phyloP scores from a whole-genome alignment of 2,329 filamentous ascomycete genomes.

The Bretziella fagacearum region DNA sequence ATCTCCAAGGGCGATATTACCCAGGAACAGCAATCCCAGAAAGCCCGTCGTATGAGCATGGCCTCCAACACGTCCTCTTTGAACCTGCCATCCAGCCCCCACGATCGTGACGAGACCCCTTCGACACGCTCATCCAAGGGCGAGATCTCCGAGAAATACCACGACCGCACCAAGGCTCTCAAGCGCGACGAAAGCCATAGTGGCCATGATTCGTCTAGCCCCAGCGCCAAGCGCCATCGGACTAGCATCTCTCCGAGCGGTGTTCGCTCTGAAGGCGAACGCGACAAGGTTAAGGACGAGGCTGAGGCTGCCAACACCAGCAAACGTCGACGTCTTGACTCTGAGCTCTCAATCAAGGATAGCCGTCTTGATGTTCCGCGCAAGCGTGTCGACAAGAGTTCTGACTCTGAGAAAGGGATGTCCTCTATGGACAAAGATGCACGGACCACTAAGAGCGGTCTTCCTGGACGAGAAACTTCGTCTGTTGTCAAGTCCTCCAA shows the following conservation, averaged over 20 bases:
- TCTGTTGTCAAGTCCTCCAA: slow-evolving; percentile 13
- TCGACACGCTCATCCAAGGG: slow-evolving; percentile 29
- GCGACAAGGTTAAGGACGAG: slow-evolving; percentile 31
- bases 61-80: slow-evolving; percentile 36
- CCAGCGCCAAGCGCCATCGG: no score
- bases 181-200: slow-evolving; percentile 43
- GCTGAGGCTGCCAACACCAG: slow-evolving; percentile 33
- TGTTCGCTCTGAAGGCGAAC: slow-evolving; percentile 25
- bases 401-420: neutral
- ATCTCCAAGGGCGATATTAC: slow-evolving; percentile 46
- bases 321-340: slow-evolving; percentile 42
- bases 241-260: slow-evolving; percentile 41
- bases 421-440: slow-evolving; percentile 21
- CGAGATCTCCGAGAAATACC: slow-evolving; percentile 28
- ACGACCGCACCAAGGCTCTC: slow-evolving; percentile 42
- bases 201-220: slow-evolving; percentile 31
- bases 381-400: slow-evolving; percentile 20
- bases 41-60: slow-evolving; percentile 41
- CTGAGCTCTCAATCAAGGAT: slow-evolving; percentile 29
- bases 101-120: slow-evolving; percentile 32
- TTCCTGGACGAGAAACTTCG: slow-evolving; percentile 9
- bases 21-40: slow-evolving; percentile 31
- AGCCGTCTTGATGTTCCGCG: neutral
- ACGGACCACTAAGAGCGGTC: slow-evolving; percentile 24
- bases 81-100: slow-evolving; percentile 36